Evolutionary conservation across 192 early-diverging fungal genomes (phyloP).

Genomic region (Coemansia sp.): DNA sequence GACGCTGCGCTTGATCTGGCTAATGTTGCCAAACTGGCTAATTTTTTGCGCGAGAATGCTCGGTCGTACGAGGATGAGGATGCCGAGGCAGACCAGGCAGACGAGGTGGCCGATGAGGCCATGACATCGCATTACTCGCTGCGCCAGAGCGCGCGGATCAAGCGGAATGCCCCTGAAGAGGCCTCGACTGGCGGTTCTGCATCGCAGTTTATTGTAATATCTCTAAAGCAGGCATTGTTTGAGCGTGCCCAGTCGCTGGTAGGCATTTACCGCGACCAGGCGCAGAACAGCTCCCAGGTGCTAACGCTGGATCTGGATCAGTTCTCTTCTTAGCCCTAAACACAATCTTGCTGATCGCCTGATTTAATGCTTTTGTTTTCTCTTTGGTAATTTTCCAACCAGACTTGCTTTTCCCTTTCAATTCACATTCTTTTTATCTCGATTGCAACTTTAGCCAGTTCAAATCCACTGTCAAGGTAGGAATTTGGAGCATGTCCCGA

Average conservation of each 20-base stretch:
- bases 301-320: constrained; percentile 71
- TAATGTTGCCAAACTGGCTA: constrained; percentile 90
- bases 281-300: constrained; percentile 75
- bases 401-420: not conserved
- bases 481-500: not conserved
- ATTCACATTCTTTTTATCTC: not conserved
- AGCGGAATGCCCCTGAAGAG: constrained; percentile 6
- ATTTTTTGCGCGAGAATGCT: constrained; percentile 80
- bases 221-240: constrained; percentile 91
- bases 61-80: constrained; percentile 14
- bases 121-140: constrained; percentile 34
- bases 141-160: constrained; percentile 34
- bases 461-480: not conserved
- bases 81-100: constrained; percentile 13
- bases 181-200: constrained; percentile 23
- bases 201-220: constrained; percentile 98
- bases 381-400: constrained; percentile 3
- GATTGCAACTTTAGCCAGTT: not conserved
- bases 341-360: not conserved
- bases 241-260: constrained; percentile 91
- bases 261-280: constrained; percentile 93
- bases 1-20: constrained; percentile 97
- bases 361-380: not conserved
- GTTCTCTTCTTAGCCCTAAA: constrained; percentile 42
- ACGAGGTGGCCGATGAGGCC: constrained; percentile 1